Evolutionary conservation across 805 yeast genomes (phyloP).

Genomic region (Sugiyamaella lignohabitans): DNA sequence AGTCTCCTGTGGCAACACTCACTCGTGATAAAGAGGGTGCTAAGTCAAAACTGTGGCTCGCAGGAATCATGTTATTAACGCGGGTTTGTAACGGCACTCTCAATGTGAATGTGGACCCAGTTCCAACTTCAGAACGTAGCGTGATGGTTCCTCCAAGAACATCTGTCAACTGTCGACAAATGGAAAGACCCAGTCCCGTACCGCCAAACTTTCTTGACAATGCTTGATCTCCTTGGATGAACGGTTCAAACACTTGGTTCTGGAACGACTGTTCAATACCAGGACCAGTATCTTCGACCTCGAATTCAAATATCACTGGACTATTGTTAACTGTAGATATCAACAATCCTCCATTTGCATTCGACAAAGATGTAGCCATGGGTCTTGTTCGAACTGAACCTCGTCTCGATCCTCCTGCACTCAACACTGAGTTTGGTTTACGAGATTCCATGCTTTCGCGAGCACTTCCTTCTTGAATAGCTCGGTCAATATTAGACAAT

Average conservation of each 20-base stretch:
- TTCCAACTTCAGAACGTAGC: slow-evolving; percentile 51
- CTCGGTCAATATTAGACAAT: too few species aligned
- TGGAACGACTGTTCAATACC: slow-evolving; percentile 84
- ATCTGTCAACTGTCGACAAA: slow-evolving; percentile 82
- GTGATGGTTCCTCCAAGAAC: slow-evolving; percentile 87
- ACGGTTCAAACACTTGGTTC: slow-evolving; percentile 86
- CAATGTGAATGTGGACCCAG: slow-evolving; percentile 80
- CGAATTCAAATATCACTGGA: slow-evolving; percentile 42
- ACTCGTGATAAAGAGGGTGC: too few species aligned
- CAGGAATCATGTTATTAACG: slow-evolving; percentile 6
- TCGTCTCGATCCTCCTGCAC: neutral
- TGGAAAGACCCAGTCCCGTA: slow-evolving; percentile 85
- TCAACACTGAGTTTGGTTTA: neutral
- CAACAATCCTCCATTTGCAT: too few species aligned
- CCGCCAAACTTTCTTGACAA: slow-evolving; percentile 89
- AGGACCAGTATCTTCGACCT: slow-evolving; percentile 87
- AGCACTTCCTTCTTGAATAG: too few species aligned
- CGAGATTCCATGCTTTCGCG: neutral
- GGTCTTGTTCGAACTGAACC: too few species aligned
- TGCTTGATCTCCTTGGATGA: slow-evolving; percentile 95
- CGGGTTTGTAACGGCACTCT: slow-evolving; percentile 40
- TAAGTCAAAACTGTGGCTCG: slow-evolving; percentile 4
- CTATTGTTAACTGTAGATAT: too few species aligned
- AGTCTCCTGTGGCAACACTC: too few species aligned
- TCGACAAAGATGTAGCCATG: too few species aligned